Percentiles rank a stretch among this genome's conserved stretches.
Evolutionary conservation across 2,329 filamentous ascomycete species (phyloP).

Genomic region (Cladorrhinum sp.): DNA sequence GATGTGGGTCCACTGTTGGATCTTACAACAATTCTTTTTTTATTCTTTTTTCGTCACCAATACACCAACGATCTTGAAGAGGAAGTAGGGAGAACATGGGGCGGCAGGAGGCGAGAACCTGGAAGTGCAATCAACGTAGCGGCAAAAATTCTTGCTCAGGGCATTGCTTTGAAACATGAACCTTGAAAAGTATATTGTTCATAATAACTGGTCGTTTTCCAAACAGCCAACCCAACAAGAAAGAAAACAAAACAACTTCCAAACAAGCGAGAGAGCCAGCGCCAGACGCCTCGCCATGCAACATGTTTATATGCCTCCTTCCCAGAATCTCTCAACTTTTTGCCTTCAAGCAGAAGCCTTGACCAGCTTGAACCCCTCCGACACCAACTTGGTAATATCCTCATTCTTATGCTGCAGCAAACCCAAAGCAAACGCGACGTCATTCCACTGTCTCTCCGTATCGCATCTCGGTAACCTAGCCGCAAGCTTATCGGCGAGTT

Average conservation of each 20-base stretch:
- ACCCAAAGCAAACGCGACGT: constrained; percentile 88
- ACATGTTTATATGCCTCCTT: background rate
- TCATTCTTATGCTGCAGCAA: constrained; percentile 91
- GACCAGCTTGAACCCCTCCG: constrained; percentile 73
- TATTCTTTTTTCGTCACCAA: no score
- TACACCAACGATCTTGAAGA: no score
- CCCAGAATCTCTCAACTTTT: background rate
- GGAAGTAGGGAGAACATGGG: no score
- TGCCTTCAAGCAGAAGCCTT: constrained; percentile 51
- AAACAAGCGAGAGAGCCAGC: background rate
- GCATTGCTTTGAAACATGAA: background rate
- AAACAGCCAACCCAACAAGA: background rate
- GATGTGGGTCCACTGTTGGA: no score
- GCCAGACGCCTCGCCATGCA: constrained; percentile 1
- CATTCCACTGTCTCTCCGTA: constrained; percentile 93
- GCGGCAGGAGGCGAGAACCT: no score
- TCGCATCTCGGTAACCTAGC: constrained; percentile 82
- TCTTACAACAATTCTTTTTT: no score
- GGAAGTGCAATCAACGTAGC: no score
- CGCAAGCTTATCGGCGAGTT: constrained; percentile 88
- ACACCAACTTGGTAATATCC: constrained; percentile 73
- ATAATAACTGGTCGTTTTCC: background rate
- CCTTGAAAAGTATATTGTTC: background rate
- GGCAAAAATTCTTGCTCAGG: no score
- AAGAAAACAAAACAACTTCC: background rate